These are phyloP conservation scores for Pseudogymnoascus sp. DNA, from an alignment of 2,329 filamentous ascomycete species.

Conservation along the genomic window DNA sequence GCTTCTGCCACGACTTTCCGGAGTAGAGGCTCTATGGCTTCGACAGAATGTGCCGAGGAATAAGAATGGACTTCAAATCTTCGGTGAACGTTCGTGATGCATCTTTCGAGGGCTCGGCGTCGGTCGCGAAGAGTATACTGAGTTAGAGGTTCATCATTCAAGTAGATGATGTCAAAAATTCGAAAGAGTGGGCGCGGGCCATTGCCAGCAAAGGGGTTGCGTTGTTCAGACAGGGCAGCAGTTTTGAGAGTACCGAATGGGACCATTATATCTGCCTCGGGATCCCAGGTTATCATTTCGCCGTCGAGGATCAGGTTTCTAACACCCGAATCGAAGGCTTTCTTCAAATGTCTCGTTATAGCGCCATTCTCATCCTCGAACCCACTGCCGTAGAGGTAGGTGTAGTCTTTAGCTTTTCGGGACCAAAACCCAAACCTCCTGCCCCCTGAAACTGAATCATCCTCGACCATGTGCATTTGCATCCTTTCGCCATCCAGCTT, in stretches of 20 bases:
- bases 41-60: constrained; percentile 54
- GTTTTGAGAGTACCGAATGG: constrained; percentile 91
- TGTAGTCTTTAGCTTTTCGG: constrained; percentile 91
- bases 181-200: constrained; percentile 70
- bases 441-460: constrained; percentile 59
- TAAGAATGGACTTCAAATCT: constrained; percentile 78
- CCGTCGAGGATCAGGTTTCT: constrained; percentile 87
- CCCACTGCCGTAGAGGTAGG: constrained; percentile 79
- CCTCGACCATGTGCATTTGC: constrained; percentile 85
- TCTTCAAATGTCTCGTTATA: constrained; percentile 69
- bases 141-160: constrained; percentile 75
- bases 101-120: constrained; percentile 62
- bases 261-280: constrained; percentile 72
- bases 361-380: constrained; percentile 68
- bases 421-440: constrained; percentile 84
- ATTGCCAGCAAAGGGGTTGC: constrained; percentile 53
- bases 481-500: constrained; percentile 96
- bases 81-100: constrained; percentile 61
- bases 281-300: constrained; percentile 98
- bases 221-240: constrained; percentile 71
- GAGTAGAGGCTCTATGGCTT: constrained; percentile 70
- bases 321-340: constrained; percentile 70
- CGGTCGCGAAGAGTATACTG: constrained; percentile 77
- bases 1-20: constrained; percentile 78
- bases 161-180: constrained; percentile 83